Evolutionary conservation across 2,329 filamentous ascomycete genomes (phyloP), one percentile per base, ranked within the genome.

Genomic region (Phaeomoniella chlamydospora): DNA sequence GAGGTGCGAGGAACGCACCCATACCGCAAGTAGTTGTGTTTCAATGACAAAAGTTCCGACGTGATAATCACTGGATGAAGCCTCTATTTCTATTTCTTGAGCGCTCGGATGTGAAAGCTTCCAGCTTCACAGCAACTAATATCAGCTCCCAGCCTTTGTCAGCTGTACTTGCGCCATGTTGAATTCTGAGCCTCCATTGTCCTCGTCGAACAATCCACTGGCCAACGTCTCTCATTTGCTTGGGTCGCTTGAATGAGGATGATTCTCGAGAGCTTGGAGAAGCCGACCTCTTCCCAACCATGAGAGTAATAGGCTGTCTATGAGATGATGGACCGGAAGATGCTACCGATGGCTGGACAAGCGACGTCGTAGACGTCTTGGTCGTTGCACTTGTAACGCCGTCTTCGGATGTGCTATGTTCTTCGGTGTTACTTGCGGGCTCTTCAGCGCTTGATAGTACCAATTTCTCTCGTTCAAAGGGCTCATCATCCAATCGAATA

Each of bases 51-150:
- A n/a, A n/a, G n/a, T n/a, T n/a, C n/a, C n/a, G n/a, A n/a, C n/a
- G n/a, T n/a, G n/a, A n/a, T n/a, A n/a, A n/a, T n/a, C n/a, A n/a
- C n/a, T n/a, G n/a, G n/a, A 92, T 54, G 51, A 92, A 93, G 0
- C 57, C 59, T 42, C 80, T 68, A 35, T 64, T 55, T 34, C 58
- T 58, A 58, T 92, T 93, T 43, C 82, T 69, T 9, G 67, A 67
- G 41, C 66, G 63, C 56, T 88, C 74, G 5, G 66, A 68, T 36
- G 68, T 78, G 45, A 76, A 70, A 0, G 77, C 80, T 45, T 92
- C 80, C 16, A 93, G 52, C 55, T 82, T 85, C 19, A 87, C 80
- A 1, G 76, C 81, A 12, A 80, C 67, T 34, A 93, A 66, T 15
- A 84, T 67, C 39, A 83, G 79, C 57, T 88, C 80, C 38, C 78